phyloP scores from a whole-genome alignment of 2,329 filamentous ascomycete genomes.

The Ophiocordyceps sinensis region DNA sequence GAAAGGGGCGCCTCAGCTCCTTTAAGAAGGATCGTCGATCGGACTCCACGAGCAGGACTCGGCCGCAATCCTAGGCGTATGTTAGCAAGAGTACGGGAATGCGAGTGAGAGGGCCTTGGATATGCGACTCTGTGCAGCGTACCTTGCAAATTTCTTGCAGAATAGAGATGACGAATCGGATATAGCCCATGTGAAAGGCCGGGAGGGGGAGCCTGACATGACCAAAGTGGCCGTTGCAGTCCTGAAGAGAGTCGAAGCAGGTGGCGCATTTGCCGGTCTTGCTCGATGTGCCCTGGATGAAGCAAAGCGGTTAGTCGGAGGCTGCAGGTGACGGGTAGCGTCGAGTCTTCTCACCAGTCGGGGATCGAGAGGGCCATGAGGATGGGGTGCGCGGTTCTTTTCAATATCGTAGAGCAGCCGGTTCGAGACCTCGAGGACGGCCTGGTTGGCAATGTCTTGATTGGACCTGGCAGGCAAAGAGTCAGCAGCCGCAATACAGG shows the following conservation, averaged over 20 bases:
- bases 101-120: not conserved
- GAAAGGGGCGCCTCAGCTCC: constrained; percentile 62
- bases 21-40: constrained; percentile 67
- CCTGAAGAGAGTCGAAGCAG: constrained; percentile 65
- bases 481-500: not conserved
- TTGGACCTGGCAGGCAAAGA: constrained; percentile 47
- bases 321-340: not conserved
- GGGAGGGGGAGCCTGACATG: constrained; percentile 83
- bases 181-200: constrained; percentile 89
- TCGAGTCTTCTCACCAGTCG: constrained; percentile 41
- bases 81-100: not conserved
- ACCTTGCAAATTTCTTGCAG: constrained; percentile 90
- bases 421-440: constrained; percentile 88
- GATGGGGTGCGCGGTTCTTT: constrained; percentile 58
- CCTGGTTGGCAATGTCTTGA: constrained; percentile 90
- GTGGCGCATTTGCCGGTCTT: constrained; percentile 71
- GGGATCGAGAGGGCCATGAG: constrained; percentile 75
- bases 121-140: constrained; percentile 23
- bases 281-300: constrained; percentile 58
- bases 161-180: constrained; percentile 84
- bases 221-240: constrained; percentile 91
- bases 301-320: not conserved
- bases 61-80: constrained; percentile 46
- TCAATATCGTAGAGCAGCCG: constrained; percentile 85
- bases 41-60: constrained; percentile 65